Base-by-base conservation (phyloP, 805 yeast genomes). In the Wickerhamomyces pijperi region DNA sequence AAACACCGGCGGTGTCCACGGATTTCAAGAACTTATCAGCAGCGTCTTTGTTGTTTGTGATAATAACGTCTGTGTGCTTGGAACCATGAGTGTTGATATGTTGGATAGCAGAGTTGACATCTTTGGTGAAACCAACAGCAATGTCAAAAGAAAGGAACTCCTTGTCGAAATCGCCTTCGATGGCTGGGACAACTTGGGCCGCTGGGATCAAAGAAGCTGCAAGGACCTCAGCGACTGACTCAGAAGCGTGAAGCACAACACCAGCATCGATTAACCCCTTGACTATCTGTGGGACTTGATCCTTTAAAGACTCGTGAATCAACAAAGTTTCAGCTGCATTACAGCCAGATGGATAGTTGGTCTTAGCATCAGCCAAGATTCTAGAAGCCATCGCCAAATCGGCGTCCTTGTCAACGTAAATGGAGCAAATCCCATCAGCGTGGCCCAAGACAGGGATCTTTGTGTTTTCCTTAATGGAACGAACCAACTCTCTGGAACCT, bases 291-390 rank as follows among this genome's bases (percentile, higher is more conserved):
- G 61, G 42, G 14, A 69, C 50, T 31, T 47, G 52, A 49, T 43
- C 62, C 39, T 55, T 65, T 47, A 57, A 57, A 42, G 48, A 54
- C 37, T 67, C 61, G 58, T 81, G 72, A 36, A 94, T 61, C 41
- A 92, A 68, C 23, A 92, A 60, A 28, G 92, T 85, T 60, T 92
- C 99, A 40, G 76, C 90, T 7, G 98, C 97, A 58, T 92, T 92
- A 61, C 99, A 92, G n/a, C 95, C 99, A 12, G 98, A 98, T 36
- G 97, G 97, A 57, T 92, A 92, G 59, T 87, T 88, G 0, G 96
- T 86, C 61, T 92, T 92, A 4, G 96, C 73, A 60, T 92, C 99
- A 20, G 85, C 73, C 5, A 77, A 68, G 23, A 92, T 75, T 41
- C 75, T 74, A 28, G 72, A 67, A 0, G 97, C 94, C 74, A 84